Evolutionary conservation across 768 basidiomycete genomes (phyloP), one percentile per base, ranked within the genome.

Genomic region (Psilocybe tampanensis): DNA sequence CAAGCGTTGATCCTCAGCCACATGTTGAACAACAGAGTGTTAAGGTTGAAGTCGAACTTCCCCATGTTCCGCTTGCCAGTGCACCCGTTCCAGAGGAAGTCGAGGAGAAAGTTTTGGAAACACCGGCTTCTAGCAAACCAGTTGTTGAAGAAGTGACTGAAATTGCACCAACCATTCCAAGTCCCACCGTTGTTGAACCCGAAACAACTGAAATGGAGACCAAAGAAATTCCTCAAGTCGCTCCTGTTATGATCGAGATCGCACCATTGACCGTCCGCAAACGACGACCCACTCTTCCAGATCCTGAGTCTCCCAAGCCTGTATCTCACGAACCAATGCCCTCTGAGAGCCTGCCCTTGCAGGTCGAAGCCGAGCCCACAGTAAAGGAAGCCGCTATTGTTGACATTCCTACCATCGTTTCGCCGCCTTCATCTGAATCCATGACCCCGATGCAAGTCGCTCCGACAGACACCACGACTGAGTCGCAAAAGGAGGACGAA

Each of bases 221-320:
- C 36, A 33, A 36, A 2, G 29, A 53, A 24, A 41, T 19, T 11
- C 11, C 24, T 15, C 22, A 17, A 13, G 43, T 33, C 44, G 26
- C 19, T 5, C 43, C 51, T 13, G 33, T 24, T 29, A 32, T 42
- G 1, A 43, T 62, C n/a, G 47, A 55, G 23, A 55, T 62, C 3
- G 36, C 23, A 19, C 60, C 64, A 19, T 50, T 64, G 13, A 44
- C 45, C 15, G 55, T 60, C n/a, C 48, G 52, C 11, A 60, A 63
- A 47, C 52, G 58, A 18, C 50, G 29, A 19, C 48, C 41, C 11
- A 54, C 53, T 15, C 21, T 57, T 22, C 34, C 54, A 8, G 26
- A 44, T 23, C 53, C 44, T 21, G 44, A 44, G 18, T 15, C 41
- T 24, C 11, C 44, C 15, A 36, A n/a, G 43, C 44, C 49, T 15